These are phyloP conservation scores for Chalara sp. DNA, from an alignment of 2,329 filamentous ascomycete genomes.

Conservation along the genomic window DNA sequence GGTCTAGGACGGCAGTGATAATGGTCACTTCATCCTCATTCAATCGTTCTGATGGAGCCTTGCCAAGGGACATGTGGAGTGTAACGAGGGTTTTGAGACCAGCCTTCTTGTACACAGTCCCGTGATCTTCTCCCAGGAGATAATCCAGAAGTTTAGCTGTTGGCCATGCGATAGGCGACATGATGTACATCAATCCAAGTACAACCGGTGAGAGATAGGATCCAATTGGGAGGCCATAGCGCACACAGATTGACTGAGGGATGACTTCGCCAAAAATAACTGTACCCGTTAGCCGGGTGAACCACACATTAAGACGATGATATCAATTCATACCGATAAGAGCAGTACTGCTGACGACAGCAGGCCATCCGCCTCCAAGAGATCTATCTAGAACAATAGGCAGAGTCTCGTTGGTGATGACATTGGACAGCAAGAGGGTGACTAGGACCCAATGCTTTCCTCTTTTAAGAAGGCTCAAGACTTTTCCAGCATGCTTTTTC, in stretches of 20 bases:
- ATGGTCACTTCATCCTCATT: slow-evolving; percentile 99
- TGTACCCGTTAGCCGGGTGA: slow-evolving; percentile 31
- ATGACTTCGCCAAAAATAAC: slow-evolving; percentile 98
- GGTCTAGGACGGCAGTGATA: slow-evolving; percentile 89
- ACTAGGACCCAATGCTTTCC: slow-evolving; percentile 99
- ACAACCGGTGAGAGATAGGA: slow-evolving; percentile 90
- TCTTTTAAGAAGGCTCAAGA: slow-evolving; percentile 71
- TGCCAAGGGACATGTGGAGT: slow-evolving; percentile 84
- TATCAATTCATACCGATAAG: slow-evolving; percentile 66
- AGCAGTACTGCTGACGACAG: slow-evolving; percentile 86
- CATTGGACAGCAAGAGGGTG: slow-evolving; percentile 87
- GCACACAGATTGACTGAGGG: slow-evolving; percentile 92
- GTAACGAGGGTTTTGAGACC: slow-evolving; percentile 94
- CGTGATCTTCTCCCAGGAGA: slow-evolving; percentile 89
- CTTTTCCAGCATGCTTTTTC: slow-evolving; percentile 74
- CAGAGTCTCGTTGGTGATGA: slow-evolving; percentile 95
- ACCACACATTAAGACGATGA: slow-evolving; percentile 15
- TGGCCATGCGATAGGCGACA: slow-evolving; percentile 86
- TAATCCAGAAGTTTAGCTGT: slow-evolving; percentile 93
- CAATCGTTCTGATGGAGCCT: slow-evolving; percentile 73
- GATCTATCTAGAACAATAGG: slow-evolving; percentile 93
- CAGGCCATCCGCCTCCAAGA: slow-evolving; percentile 88
- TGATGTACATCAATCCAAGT: slow-evolving; percentile 81
- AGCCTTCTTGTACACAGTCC: slow-evolving; percentile 96
- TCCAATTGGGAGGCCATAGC: slow-evolving; percentile 90